Percentiles rank a stretch among this genome's conserved stretches.
These are phyloP conservation scores for Beauveria sp. DNA, from an alignment of 2,329 filamentous ascomycete genomes.

Conservation along the genomic window DNA sequence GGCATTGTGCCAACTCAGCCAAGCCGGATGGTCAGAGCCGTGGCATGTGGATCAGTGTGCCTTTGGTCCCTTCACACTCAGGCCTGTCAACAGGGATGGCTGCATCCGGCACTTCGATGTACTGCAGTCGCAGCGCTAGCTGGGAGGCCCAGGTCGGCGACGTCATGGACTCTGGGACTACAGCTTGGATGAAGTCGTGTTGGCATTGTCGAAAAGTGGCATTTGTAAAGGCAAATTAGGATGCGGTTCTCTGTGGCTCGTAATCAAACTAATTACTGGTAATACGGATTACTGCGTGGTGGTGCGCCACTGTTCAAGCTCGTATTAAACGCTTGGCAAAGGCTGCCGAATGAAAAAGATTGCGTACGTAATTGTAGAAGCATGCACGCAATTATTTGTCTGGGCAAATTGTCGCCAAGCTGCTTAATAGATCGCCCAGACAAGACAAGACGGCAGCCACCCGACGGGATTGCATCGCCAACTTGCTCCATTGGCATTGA, in stretches of 20 bases:
- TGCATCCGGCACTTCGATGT: background rate
- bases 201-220: background rate
- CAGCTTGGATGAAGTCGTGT: background rate
- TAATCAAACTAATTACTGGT: background rate
- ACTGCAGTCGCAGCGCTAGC: background rate
- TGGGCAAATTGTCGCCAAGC: background rate
- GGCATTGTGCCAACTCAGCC: background rate
- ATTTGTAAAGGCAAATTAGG: background rate
- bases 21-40: background rate
- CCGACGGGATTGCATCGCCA: background rate
- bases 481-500: background rate
- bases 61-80: background rate
- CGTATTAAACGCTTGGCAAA: background rate
- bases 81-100: background rate
- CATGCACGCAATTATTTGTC: background rate
- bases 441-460: background rate
- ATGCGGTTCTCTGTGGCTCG: background rate
- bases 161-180: background rate
- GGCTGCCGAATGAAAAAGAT: background rate
- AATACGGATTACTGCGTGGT: background rate
- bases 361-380: background rate
- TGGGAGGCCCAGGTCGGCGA: background rate
- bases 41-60: background rate
- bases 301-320: background rate
- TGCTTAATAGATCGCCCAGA: background rate